phyloP scores from a whole-genome alignment of 208 protist genomes.

The Acanthamoeba sp. region DNA sequence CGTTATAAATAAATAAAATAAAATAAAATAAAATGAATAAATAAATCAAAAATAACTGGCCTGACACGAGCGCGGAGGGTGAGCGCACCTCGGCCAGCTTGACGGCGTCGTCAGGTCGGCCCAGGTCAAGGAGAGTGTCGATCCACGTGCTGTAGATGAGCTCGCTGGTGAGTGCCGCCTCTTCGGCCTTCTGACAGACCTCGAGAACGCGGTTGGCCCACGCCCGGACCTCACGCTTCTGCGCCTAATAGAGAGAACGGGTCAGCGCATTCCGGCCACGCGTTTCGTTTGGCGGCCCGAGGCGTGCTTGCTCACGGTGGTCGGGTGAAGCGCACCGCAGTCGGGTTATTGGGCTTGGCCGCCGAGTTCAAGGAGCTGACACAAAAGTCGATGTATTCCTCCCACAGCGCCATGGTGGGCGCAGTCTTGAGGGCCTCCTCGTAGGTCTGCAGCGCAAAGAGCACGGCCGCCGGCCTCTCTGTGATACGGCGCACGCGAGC shows the following conservation, averaged over 20 bases:
- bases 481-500: no score
- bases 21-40: no score
- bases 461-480: neutral
- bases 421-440: neutral
- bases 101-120: neutral
- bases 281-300: no score
- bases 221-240: neutral
- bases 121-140: neutral
- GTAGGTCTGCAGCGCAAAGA: conserved; percentile 14
- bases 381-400: conserved; percentile 18
- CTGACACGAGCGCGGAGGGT: no score
- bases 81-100: neutral
- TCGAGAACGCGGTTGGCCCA: conserved; percentile 21
- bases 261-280: neutral
- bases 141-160: neutral
- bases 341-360: neutral
- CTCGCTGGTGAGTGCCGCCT: neutral
- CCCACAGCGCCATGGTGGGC: neutral
- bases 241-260: neutral
- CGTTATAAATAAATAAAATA: no score
- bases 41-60: no score
- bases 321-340: neutral
- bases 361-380: neutral
- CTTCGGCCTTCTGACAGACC: conserved; percentile 29
- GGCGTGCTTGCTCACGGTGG: neutral